Base-by-base conservation (phyloP, 345 rosid genomes). In the Microcos paniculata region DNA sequence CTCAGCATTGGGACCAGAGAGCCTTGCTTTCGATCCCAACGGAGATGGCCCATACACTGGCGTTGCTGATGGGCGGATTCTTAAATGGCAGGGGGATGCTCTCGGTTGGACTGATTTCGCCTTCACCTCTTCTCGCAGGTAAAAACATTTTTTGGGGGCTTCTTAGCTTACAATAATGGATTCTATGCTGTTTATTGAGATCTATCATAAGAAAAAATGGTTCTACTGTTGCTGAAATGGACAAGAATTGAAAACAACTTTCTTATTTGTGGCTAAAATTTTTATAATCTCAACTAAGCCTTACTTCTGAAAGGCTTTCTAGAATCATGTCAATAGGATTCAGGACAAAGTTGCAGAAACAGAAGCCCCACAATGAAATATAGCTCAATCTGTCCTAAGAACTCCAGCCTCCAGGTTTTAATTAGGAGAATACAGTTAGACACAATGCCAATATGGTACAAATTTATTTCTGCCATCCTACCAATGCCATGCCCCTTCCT, bases 1-100 rank as follows among this genome's bases (percentile, higher is more conserved):
- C n/a, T 85, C 86, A 21, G 91, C 91, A 11, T n/a, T 85, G 1
- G 96, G 92, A 15, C 96, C 93, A 1, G 96, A 91, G 82, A 91
- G 96, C 71, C 19, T 89, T 24, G 90, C 79, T 35, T 91, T 91
- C 74, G 90, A 87, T 72, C 84, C 83, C 46, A 59, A 72, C 3
- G 92, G 92, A 0, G 86, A 78, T 6, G 93, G 92, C 4, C 96
- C 93, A 0, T 91, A 89, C 82, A 85, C 88, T 10, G 92, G 96
- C 0, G 90, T 91, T 26, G 83, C 92, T 0, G 92, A 91, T 35
- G 93, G 92, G 42, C 84, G 93, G 56, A 73, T 91, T 78, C 82
- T 91, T 68, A 86, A 83, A 79, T 93, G 97, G 97, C 83, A 80
- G 42, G 84, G 85, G 0, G 79, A 79, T 3, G 71, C 73, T 7